Evolutionary conservation across 495 filamentous ascomycete species (phyloP), one percentile per base, ranked within the genome.

Genomic region (Penicilliopsis zonata): DNA sequence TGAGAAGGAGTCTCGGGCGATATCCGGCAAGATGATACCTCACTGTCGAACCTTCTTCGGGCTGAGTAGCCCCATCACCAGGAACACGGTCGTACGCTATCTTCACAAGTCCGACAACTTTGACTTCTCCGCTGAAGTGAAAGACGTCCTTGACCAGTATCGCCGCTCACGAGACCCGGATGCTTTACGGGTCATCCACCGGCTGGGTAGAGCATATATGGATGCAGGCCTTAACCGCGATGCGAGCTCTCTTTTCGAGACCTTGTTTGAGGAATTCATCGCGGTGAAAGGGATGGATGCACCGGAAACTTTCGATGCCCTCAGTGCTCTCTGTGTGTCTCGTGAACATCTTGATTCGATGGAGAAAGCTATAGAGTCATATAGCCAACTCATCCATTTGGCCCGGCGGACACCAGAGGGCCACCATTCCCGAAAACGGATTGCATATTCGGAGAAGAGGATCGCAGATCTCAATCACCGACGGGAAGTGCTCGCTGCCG

Each of bases 91-190:
- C 3, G 37, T 50, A 4, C 38, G 48, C 14, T 56, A 53, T 29
- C 28, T 56, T 1, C 42, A 50, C 10, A 37, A 37, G 27, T 42
- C 52, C 1, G 44, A 49, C 2, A 50, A 49, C 30, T 50, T 52
- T 21, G 52, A 56, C 33, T 56, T 56, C 17, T 43, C 52, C 2
- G 9, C 36, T 3, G 49, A 56, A 10, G 44, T 56, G 28, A 39
- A 43, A 31, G 38, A 45, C 7, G 42, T 47, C 9, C 38, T 56
- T 6, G 46, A 50, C 10, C 28, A 40, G 2, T 56, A 53, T 28
- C 44, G 46, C 29, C 38, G 37, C 5, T 50, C 46, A 14, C 42
- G 35, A 8, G 41, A 46, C 9, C 20, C 38, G 2, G 49, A 53
- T 15, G 41, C 41, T 13, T 43, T 53, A 5, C 39, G 42, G 7